Conservation (phyloP, 768 basidiomycete genomes). For the Lactarius vividus region DNA sequence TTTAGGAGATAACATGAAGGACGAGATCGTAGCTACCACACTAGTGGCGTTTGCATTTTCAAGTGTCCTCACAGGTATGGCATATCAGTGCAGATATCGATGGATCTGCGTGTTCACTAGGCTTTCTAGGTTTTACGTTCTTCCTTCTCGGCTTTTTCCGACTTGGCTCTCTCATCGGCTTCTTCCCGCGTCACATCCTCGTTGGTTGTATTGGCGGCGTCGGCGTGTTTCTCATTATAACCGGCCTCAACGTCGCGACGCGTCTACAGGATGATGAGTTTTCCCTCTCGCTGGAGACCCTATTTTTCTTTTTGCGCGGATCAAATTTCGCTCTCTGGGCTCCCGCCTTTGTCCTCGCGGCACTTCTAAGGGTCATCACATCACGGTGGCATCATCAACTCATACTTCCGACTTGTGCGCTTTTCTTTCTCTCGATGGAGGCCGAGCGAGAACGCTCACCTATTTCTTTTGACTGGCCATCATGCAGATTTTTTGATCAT, state of each 20-base stretch:
- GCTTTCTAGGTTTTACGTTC: slow-evolving; percentile 63
- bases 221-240: slow-evolving; percentile 86
- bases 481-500: slow-evolving; percentile 75
- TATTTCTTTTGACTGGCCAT: not conserved
- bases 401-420: slow-evolving; percentile 83
- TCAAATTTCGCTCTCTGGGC: slow-evolving; percentile 76
- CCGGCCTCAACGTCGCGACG: slow-evolving; percentile 84
- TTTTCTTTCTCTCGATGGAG: slow-evolving; percentile 28
- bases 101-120: slow-evolving; percentile 10
- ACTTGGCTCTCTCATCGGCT: slow-evolving; percentile 84
- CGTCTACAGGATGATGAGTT: slow-evolving; percentile 80
- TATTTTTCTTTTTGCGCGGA: slow-evolving; percentile 64
- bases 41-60: slow-evolving; percentile 86
- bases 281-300: slow-evolving; percentile 57
- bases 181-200: slow-evolving; percentile 94
- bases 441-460: not conserved
- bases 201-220: slow-evolving; percentile 99
- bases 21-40: slow-evolving; percentile 85
- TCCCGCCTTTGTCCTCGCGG: slow-evolving; percentile 72
- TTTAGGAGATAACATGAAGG: slow-evolving; percentile 66
- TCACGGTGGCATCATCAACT: slow-evolving; percentile 80
- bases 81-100: not conserved
- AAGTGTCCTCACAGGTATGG: slow-evolving; percentile 78
- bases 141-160: slow-evolving; percentile 82
- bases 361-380: slow-evolving; percentile 77